Evolutionary conservation across 1,139 yeast species (phyloP).

Genomic region (Yamadazyma triangularis): DNA sequence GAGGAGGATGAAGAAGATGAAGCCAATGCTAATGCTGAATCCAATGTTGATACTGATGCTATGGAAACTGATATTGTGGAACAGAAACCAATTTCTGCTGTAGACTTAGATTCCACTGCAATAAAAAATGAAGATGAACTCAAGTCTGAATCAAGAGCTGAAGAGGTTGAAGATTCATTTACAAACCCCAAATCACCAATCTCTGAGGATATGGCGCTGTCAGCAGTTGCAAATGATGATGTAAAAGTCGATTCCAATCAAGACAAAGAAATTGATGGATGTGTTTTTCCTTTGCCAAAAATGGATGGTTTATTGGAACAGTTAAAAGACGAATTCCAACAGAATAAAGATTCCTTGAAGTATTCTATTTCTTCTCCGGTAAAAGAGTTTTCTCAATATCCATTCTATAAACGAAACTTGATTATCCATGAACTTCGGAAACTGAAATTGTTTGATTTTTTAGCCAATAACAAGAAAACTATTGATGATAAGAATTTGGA

Average conservation of each 20-base stretch:
- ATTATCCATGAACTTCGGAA: conserved; percentile 16
- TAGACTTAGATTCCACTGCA: too few relatives aligned
- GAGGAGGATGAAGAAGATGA: conserved; percentile 9
- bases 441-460: conserved; percentile 11
- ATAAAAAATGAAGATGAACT: too few relatives aligned
- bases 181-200: too few relatives aligned
- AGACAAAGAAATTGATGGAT: too few relatives aligned
- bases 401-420: conserved; percentile 45
- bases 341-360: conserved; percentile 21
- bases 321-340: conserved; percentile 42
- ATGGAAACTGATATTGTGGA: too few relatives aligned
- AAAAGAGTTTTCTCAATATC: conserved; percentile 41
- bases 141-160: too few relatives aligned
- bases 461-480: conserved; percentile 13
- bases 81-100: too few relatives aligned
- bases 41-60: conserved; percentile 1
- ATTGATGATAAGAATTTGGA: conserved; percentile 30
- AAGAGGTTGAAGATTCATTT: too few relatives aligned
- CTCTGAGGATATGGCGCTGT: too few relatives aligned
- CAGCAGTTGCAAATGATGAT: conserved; percentile 1
- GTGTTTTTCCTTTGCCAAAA: conserved; percentile 42
- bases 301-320: conserved; percentile 51
- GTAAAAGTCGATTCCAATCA: too few relatives aligned
- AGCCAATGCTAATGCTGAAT: conserved; percentile 6
- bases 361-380: conserved; percentile 31